A percentile compares a stretch with the other conserved stretches of the same genome.
phyloP scores from a whole-genome alignment of 495 filamentous ascomycete species.

The Penicillium waksmanii region DNA sequence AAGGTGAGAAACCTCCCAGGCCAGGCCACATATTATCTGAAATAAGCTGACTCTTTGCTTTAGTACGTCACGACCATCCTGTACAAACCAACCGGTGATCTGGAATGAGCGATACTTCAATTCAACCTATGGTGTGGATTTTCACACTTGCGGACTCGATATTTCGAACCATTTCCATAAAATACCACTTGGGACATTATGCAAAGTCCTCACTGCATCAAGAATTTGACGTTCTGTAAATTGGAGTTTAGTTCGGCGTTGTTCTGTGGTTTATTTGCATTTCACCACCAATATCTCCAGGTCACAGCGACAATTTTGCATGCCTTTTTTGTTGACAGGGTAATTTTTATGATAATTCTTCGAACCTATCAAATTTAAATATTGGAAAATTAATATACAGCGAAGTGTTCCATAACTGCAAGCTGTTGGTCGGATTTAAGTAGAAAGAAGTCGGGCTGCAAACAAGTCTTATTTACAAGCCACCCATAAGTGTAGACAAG shows the following conservation, averaged over 20 bases:
- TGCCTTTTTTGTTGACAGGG: too few species aligned
- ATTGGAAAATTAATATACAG: too few species aligned
- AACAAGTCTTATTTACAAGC: too few species aligned
- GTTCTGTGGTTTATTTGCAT: background rate
- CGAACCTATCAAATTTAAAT: too few species aligned
- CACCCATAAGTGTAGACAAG: too few species aligned
- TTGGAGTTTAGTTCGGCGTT: slow-evolving; percentile 1
- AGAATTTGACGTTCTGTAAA: background rate
- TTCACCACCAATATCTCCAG: background rate
- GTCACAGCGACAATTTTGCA: too few species aligned
- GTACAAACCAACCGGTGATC: slow-evolving; percentile 81
- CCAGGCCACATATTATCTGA: background rate
- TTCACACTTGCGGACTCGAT: background rate
- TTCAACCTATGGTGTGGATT: background rate
- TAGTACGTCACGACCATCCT: slow-evolving; percentile 98
- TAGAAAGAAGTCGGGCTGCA: too few species aligned
- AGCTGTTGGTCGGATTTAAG: too few species aligned
- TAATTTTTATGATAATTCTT: too few species aligned
- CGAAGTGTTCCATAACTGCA: too few species aligned
- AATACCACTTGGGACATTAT: background rate
- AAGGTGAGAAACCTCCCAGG: slow-evolving; percentile 63
- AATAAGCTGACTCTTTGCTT: background rate
- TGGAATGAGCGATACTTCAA: slow-evolving; percentile 30
- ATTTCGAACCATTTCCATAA: background rate
- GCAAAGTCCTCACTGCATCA: background rate